A percentile compares a stretch with the other conserved stretches of the same genome.
These are phyloP conservation scores for Kurtzmaniella quercitrusa DNA, from an alignment of 1,139 yeast genomes.

Conservation along the genomic window DNA sequence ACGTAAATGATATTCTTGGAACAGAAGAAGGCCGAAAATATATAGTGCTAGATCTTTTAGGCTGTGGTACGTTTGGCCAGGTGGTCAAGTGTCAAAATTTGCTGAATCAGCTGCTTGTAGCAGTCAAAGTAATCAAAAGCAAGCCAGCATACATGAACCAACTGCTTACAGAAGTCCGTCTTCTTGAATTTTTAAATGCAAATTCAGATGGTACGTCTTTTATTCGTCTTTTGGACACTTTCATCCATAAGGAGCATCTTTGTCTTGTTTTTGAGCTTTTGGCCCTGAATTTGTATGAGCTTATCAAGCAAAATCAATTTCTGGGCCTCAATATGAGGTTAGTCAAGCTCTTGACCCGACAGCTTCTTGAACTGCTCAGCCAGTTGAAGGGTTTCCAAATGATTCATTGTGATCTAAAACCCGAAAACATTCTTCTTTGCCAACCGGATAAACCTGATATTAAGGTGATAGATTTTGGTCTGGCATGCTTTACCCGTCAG, in stretches of 20 bases:
- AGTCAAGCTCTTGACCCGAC: conserved; percentile 74
- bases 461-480: conserved; percentile 94
- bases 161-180: conserved; percentile 83
- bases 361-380: conserved; percentile 74
- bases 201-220: conserved; percentile 75
- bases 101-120: conserved; percentile 82
- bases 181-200: conserved; percentile 74
- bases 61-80: conserved; percentile 98
- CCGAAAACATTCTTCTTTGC: conserved; percentile 84
- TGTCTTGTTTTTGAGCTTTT: conserved; percentile 89
- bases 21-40: conserved; percentile 83
- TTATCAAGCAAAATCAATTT: conserved; percentile 89
- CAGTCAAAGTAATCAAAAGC: conserved; percentile 91
- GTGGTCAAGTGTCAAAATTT: conserved; percentile 96
- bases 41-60: conserved; percentile 83
- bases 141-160: conserved; percentile 91
- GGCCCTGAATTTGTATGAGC: conserved; percentile 84
- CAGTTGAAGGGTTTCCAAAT: conserved; percentile 78
- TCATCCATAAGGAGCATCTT: conserved; percentile 87
- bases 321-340: conserved; percentile 82
- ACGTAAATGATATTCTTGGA: conserved; percentile 92
- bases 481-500: conserved; percentile 90
- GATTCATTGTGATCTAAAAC: conserved; percentile 95
- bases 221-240: conserved; percentile 76
- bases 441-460: conserved; percentile 83